These are phyloP conservation scores for Xylariaceae sp. DNA, from an alignment of 2,329 filamentous ascomycete species.

Conservation along the genomic window DNA sequence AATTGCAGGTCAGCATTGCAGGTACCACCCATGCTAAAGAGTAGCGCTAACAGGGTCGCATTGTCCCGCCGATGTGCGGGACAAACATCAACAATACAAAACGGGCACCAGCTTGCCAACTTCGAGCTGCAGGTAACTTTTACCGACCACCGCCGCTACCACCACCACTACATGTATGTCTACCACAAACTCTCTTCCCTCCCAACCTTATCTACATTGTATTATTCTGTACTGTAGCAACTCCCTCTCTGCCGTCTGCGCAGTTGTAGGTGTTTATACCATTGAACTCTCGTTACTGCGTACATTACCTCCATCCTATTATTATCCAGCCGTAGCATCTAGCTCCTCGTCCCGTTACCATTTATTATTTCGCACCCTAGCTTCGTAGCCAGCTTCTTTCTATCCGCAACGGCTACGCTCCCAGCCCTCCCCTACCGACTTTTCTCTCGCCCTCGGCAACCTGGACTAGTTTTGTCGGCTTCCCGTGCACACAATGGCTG, in stretches of 20 bases:
- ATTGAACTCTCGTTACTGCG: no score
- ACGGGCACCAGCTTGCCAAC: not conserved
- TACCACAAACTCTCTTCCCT: not conserved
- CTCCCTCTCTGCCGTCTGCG: not conserved
- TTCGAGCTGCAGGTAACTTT: not conserved
- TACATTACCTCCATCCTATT: no score
- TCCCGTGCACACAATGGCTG: conserved; percentile 36
- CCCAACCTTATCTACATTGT: no score
- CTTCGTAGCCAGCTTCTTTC: no score
- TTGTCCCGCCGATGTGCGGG: not conserved
- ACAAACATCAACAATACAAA: not conserved
- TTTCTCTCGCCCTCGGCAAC: not conserved
- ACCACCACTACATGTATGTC: not conserved
- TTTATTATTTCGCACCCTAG: no score
- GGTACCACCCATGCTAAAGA: conserved; percentile 15
- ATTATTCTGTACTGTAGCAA: not conserved
- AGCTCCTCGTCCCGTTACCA: no score
- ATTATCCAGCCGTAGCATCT: no score
- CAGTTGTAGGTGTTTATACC: no score
- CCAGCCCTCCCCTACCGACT: conserved; percentile 7
- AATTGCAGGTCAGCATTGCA: no score
- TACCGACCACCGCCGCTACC: not conserved
- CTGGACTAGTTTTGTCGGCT: conserved; percentile 20
- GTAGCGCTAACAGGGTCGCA: not conserved
- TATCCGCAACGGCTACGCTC: no score